phyloP scores from a whole-genome alignment of 495 filamentous ascomycete genomes.

The Penicillium samsonianum region DNA sequence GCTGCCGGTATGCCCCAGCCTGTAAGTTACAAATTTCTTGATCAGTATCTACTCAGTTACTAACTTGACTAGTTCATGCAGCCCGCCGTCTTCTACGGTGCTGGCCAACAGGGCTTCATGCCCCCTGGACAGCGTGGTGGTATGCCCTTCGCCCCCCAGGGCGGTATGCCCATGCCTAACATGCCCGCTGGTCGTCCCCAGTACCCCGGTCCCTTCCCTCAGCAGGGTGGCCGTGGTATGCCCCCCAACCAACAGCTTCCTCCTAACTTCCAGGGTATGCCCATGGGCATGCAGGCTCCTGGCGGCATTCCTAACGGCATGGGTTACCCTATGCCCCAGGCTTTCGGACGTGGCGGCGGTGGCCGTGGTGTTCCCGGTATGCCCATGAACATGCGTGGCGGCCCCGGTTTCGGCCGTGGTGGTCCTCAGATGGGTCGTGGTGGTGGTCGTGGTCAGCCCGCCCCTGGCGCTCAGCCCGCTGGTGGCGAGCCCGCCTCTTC shows the following conservation, averaged over 20 bases:
- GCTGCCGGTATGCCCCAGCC: constrained; percentile 88
- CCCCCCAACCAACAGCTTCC: constrained; percentile 77
- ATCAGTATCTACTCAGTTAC: neutral
- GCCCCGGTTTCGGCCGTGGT: constrained; percentile 60
- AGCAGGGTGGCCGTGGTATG: constrained; percentile 82
- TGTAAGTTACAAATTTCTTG: constrained; percentile 11
- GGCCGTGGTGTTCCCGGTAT: constrained; percentile 75
- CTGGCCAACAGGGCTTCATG: constrained; percentile 83
- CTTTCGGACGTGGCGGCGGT: constrained; percentile 67
- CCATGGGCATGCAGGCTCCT: constrained; percentile 69
- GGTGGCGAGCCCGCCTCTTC: constrained; percentile 35
- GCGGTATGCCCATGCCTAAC: constrained; percentile 75
- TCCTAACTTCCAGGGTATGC: constrained; percentile 79
- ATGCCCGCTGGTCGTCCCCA: constrained; percentile 82
- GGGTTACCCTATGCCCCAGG: constrained; percentile 57
- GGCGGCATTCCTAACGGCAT: constrained; percentile 57
- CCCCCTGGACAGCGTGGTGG: constrained; percentile 70
- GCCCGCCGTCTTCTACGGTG: constrained; percentile 83
- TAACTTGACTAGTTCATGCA: constrained; percentile 59
- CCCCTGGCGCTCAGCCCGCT: constrained; percentile 32
- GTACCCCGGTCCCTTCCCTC: constrained; percentile 76
- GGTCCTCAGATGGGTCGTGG: constrained; percentile 56
- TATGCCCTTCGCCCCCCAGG: constrained; percentile 83
- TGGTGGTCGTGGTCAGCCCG: constrained; percentile 45
- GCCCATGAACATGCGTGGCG: constrained; percentile 72